phyloP scores from a whole-genome alignment of 768 basidiomycete genomes.

The Serpula lacrymans region DNA sequence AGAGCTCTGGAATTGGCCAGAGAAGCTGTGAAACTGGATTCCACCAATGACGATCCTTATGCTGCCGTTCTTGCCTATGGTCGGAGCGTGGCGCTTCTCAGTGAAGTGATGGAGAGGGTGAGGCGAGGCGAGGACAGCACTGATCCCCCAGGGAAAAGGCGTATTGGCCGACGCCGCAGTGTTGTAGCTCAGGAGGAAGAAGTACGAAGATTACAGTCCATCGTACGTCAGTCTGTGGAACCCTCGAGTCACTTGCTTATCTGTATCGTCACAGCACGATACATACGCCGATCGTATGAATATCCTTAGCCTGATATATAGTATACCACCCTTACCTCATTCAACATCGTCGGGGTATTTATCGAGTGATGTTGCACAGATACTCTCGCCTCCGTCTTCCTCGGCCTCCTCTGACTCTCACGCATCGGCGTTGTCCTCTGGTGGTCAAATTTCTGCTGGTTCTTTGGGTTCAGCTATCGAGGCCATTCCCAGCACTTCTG shows the following conservation, averaged over 20 bases:
- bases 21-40: conserved; percentile 85
- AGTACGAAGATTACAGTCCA: conserved; percentile 79
- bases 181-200: conserved; percentile 92
- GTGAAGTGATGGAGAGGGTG: conserved; percentile 91
- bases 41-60: conserved; percentile 83
- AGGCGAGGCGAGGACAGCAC: conserved; percentile 80
- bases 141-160: conserved; percentile 55
- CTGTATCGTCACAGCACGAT: conserved; percentile 61
- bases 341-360: conserved; percentile 53
- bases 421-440: conserved; percentile 45
- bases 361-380: conserved; percentile 34
- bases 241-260: conserved; percentile 13
- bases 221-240: conserved; percentile 53
- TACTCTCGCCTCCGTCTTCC: conserved; percentile 31
- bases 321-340: conserved; percentile 74
- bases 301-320: conserved; percentile 86
- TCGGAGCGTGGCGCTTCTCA: conserved; percentile 79
- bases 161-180: conserved; percentile 63
- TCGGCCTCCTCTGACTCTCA: conserved; percentile 47
- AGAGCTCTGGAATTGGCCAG: conserved; percentile 84
- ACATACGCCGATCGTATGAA: conserved; percentile 95
- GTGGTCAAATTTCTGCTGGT: too few relatives aligned
- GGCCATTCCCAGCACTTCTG: too few relatives aligned
- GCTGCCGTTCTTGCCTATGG: conserved; percentile 89
- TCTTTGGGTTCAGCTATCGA: too few relatives aligned